These are phyloP conservation scores for Cicer cuneatum DNA, from an alignment of 306 rosid genomes.

Conservation along the genomic window DNA sequence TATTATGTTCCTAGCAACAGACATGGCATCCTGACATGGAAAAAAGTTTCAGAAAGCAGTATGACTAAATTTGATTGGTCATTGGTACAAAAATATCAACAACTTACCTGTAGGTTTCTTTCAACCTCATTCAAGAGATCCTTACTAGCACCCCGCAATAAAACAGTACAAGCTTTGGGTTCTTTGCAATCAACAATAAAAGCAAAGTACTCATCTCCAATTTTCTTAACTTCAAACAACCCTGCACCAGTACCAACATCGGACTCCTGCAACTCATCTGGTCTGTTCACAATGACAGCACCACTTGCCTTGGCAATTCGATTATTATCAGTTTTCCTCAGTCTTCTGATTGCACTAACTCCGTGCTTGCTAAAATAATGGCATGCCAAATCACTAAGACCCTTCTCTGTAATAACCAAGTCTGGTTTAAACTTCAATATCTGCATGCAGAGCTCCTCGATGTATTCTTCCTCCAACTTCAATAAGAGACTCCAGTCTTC, in stretches of 20 bases:
- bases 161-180: constrained; percentile 90
- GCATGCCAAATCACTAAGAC: constrained; percentile 96
- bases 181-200: constrained; percentile 90
- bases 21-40: constrained; percentile 83
- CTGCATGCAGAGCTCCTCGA: constrained; percentile 82
- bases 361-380: constrained; percentile 90
- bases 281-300: constrained; percentile 93
- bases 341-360: constrained; percentile 86
- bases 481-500: constrained; percentile 91
- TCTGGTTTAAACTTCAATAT: constrained; percentile 91
- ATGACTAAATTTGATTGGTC: constrained; percentile 1
- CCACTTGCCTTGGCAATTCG: constrained; percentile 95
- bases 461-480: constrained; percentile 91
- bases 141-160: constrained; percentile 88
- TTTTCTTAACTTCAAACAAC: constrained; percentile 88
- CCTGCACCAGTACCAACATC: constrained; percentile 97
- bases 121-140: constrained; percentile 91
- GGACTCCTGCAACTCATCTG: constrained; percentile 92
- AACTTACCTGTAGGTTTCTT: constrained; percentile 85
- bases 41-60: constrained; percentile 46
- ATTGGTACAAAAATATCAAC: not conserved
- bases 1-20: constrained; percentile 86
- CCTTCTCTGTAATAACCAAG: constrained; percentile 90
- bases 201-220: constrained; percentile 86
- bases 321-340: constrained; percentile 88